Percentiles rank a stretch among this genome's conserved stretches.
Evolutionary conservation across 1,284 basidiomycete genomes (phyloP).

Genomic region (Fomitopsis pinicola): DNA sequence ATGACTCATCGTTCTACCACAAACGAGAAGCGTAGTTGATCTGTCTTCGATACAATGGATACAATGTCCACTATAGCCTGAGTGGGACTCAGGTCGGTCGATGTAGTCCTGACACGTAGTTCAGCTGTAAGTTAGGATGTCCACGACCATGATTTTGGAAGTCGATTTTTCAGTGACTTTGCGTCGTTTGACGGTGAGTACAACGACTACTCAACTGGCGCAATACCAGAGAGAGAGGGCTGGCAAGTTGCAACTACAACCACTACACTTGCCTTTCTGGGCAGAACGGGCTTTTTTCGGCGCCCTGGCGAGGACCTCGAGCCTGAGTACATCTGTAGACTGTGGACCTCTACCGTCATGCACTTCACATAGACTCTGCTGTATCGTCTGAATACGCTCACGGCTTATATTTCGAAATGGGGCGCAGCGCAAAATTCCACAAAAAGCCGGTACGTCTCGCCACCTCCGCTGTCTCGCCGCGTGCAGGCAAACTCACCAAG

Average conservation of each 20-base stretch:
- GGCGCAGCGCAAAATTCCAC: conserved; percentile 24
- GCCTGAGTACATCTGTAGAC: neutral
- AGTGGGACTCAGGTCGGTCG: no score
- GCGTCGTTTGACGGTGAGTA: no score
- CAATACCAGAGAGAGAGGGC: neutral
- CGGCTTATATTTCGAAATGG: conserved; percentile 12
- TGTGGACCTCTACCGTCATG: neutral
- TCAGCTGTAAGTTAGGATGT: no score
- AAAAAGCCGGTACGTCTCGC: conserved; percentile 18
- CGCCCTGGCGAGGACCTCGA: neutral
- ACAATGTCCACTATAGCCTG: no score
- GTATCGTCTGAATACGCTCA: no score
- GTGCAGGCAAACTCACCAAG: neutral
- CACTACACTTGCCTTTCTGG: neutral
- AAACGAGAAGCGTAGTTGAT: no score
- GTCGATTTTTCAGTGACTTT: neutral
- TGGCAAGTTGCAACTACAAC: neutral
- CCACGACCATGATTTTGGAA: neutral
- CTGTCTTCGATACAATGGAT: no score
- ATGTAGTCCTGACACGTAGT: no score
- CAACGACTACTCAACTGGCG: no score
- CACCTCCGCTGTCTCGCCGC: neutral
- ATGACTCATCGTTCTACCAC: neutral
- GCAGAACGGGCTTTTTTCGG: neutral
- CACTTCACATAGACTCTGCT: neutral